Evolutionary conservation across 805 yeast genomes (phyloP), one percentile per base, ranked within the genome.

Genomic region (Wickerhamiella hasegawae): DNA sequence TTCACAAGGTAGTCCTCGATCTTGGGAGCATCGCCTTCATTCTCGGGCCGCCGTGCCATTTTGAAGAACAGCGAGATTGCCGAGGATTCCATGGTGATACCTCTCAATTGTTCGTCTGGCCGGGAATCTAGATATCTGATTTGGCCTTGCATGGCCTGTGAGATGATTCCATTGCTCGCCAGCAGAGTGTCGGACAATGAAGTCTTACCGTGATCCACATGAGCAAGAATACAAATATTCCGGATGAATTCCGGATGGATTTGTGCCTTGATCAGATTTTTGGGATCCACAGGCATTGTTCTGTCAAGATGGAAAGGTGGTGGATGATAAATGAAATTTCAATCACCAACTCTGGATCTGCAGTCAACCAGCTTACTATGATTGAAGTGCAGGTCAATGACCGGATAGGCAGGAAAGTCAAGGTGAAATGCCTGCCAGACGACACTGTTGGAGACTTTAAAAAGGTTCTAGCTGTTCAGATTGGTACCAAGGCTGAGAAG

Each of bases 181-280:
- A 90, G 60, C 32, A 90, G 60, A 8, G 94, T 79, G 55, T 90
- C 99, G 30, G 94, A 79, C 22, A 90, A 62, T 2, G 97, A 82
- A 0, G 99, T 90, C 59, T 90, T 90, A 19, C 99, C 99, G 53
- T 90, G 99, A 55, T 90, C 99, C 18, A 90, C 98, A 57, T 90
- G 99, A 0, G 99, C 99, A 33, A 90, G 65, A 41, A 90, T 83
- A 58, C 98, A 90, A 30, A 90, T 82, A 56, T 90, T 90, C 41
- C 98, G 66, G 21, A 87, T 73, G 41, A 71, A 62, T 12, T 67
- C 58, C 0, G 93, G 73, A 43, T 77, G 69, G 44, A 64, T 64
- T 54, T 87, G 96, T 15, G 84, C 60, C 43, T 69, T 56, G 22
- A 69, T 64, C 23, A 83, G 67, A 21, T 75, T 73, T 27, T 71